These are phyloP conservation scores for Blastobotrys apis DNA, from an alignment of 1,139 yeast genomes.

Conservation along the genomic window DNA sequence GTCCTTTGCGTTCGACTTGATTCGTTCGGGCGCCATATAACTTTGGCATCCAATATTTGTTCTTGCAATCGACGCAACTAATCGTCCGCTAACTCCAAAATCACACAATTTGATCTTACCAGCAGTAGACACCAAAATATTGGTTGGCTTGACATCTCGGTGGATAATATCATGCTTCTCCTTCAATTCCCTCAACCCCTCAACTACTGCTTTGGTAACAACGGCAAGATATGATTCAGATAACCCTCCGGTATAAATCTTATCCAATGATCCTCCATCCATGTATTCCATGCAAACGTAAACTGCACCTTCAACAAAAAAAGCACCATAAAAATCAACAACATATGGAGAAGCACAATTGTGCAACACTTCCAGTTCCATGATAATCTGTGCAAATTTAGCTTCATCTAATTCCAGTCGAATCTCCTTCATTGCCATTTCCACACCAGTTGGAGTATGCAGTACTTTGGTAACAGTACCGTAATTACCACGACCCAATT, in stretches of 20 bases:
- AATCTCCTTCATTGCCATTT: slow-evolving; percentile 97
- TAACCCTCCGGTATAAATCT: slow-evolving; percentile 74
- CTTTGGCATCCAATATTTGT: slow-evolving; percentile 98
- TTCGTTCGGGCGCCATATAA: slow-evolving; percentile 98
- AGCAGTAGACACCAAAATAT: slow-evolving; percentile 70
- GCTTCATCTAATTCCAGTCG: slow-evolving; percentile 86
- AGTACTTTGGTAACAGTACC: slow-evolving; percentile 91
- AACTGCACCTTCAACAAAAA: slow-evolving; percentile 95
- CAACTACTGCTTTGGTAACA: slow-evolving; percentile 74
- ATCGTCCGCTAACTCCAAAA: slow-evolving; percentile 93
- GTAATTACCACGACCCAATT: slow-evolving; percentile 90
- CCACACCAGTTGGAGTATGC: slow-evolving; percentile 88
- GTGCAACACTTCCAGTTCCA: slow-evolving; percentile 93
- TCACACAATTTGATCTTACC: slow-evolving; percentile 87
- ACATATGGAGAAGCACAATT: slow-evolving; percentile 85
- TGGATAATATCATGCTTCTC: slow-evolving; percentile 90
- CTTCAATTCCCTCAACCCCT: slow-evolving; percentile 79
- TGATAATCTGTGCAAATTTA: slow-evolving; percentile 85
- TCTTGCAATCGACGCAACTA: slow-evolving; percentile 92
- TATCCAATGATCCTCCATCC: slow-evolving; percentile 96
- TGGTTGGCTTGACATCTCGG: slow-evolving; percentile 91
- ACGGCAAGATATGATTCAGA: slow-evolving; percentile 77
- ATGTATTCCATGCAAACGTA: slow-evolving; percentile 97
- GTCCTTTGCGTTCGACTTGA: slow-evolving; percentile 58
- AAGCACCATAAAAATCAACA: slow-evolving; percentile 95